phyloP scores from a whole-genome alignment of 2,329 filamentous ascomycete species.

The Arthrobotrys conoides region DNA sequence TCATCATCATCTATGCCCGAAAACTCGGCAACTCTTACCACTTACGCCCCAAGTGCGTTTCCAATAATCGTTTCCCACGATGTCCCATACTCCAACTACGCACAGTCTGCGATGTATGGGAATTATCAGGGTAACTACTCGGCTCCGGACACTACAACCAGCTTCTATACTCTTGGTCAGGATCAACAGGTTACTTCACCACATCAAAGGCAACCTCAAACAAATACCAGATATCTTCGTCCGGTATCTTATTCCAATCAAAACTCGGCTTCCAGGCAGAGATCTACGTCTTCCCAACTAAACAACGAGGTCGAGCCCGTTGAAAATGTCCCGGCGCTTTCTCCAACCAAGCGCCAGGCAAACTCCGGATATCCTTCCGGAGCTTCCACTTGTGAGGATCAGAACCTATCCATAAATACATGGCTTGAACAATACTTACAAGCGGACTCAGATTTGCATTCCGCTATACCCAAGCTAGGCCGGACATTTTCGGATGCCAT shows the following conservation, averaged over 20 bases:
- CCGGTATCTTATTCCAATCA: constrained; percentile 48
- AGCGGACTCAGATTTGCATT: constrained; percentile 72
- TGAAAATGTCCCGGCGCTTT: constrained; percentile 63
- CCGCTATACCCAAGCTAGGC: constrained; percentile 80
- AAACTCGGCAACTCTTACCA: constrained; percentile 45
- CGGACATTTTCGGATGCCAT: constrained; percentile 89
- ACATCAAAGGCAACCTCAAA: constrained; percentile 57
- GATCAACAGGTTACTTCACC: constrained; percentile 46
- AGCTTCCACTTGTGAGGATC: constrained; percentile 63
- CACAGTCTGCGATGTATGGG: constrained; percentile 53
- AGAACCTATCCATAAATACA: constrained; percentile 64
- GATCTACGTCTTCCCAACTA: constrained; percentile 44
- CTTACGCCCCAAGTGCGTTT: constrained; percentile 43
- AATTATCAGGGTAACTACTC: constrained; percentile 43
- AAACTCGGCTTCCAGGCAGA: constrained; percentile 37
- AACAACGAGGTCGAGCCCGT: constrained; percentile 59
- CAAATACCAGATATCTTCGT: constrained; percentile 52
- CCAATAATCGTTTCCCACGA: constrained; percentile 58
- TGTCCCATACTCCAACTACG: constrained; percentile 52
- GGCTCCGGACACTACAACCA: constrained; percentile 27
- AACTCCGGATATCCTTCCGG: constrained; percentile 49
- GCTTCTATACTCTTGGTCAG: constrained; percentile 47
- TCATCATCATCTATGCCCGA: constrained; percentile 35
- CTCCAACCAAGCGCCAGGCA: constrained; percentile 62
- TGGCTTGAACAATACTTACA: constrained; percentile 80